Evolutionary conservation across 2,329 filamentous ascomycete genomes (phyloP).

Genomic region (Thielaviopsis musarum): DNA sequence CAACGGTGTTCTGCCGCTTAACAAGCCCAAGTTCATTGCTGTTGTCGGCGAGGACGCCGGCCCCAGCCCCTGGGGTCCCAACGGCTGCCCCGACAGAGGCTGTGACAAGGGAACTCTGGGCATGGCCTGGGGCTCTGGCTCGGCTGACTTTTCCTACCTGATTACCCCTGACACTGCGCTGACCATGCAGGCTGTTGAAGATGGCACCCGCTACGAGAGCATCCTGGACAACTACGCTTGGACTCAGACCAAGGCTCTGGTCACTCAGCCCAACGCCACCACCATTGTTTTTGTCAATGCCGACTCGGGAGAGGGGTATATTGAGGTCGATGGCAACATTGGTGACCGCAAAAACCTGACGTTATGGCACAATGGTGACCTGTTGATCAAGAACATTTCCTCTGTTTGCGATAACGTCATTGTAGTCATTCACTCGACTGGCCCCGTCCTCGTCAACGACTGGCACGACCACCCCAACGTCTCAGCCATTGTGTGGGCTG

Average conservation of each 20-base stretch:
- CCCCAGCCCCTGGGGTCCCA: constrained; percentile 56
- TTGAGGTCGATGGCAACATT: constrained; percentile 62
- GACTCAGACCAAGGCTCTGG: constrained; percentile 41
- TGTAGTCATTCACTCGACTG: constrained; percentile 75
- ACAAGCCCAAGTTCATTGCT: constrained; percentile 56
- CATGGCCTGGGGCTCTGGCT: constrained; percentile 68
- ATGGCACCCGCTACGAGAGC: constrained; percentile 45
- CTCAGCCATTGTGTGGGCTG: constrained; percentile 70
- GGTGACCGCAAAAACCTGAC: constrained; percentile 90
- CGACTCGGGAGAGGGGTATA: constrained; percentile 72
- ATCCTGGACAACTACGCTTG: constrained; percentile 48
- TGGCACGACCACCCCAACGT: constrained; percentile 64
- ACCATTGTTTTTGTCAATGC: constrained; percentile 84
- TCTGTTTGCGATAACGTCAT: constrained; percentile 73
- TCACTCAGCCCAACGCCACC: constrained; percentile 45
- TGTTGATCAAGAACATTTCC: constrained; percentile 65
- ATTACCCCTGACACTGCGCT: constrained; percentile 58
- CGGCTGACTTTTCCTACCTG: constrained; percentile 58
- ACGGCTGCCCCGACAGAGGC: constrained; percentile 56
- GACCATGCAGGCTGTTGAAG: constrained; percentile 41
- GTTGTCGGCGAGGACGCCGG: constrained; percentile 76
- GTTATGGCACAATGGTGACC: constrained; percentile 69
- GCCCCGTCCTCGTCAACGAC: constrained; percentile 59
- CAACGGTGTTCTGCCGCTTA: constrained; percentile 56
- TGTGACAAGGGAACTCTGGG: constrained; percentile 46